phyloP scores from a whole-genome alignment of 768 basidiomycete genomes.

The Kwoniella sp. region DNA sequence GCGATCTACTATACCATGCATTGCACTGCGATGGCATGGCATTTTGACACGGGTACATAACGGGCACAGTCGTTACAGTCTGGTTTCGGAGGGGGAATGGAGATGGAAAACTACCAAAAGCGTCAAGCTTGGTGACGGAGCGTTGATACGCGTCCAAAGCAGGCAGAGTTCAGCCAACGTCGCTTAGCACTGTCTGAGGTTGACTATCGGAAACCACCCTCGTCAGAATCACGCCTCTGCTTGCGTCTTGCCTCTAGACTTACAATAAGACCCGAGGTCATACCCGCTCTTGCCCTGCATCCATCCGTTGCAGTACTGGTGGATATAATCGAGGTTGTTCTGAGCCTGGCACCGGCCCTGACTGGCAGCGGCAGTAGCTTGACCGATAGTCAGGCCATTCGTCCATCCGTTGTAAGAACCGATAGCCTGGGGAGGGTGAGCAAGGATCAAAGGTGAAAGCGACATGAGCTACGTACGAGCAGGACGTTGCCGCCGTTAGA shows the following conservation, averaged over 20 bases:
- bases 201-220: conserved; percentile 21
- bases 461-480: conserved; percentile 12
- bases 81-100: not conserved
- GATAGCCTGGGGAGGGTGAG: conserved; percentile 55
- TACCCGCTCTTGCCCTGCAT: conserved; percentile 41
- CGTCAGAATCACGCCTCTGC: not conserved
- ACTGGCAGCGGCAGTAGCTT: conserved; percentile 49
- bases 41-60: not conserved
- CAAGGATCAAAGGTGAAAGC: too few species aligned
- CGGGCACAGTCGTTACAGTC: not conserved
- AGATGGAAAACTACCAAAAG: not conserved
- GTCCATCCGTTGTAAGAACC: conserved; percentile 60
- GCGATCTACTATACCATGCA: not conserved
- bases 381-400: conserved; percentile 36
- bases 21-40: conserved; percentile 1
- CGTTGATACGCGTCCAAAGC: too few species aligned
- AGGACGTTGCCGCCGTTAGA: conserved; percentile 40
- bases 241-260: conserved; percentile 5
- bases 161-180: not conserved
- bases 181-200: conserved; percentile 23
- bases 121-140: conserved; percentile 10
- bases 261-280: conserved; percentile 35
- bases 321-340: conserved; percentile 73
- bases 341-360: conserved; percentile 61
- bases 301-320: conserved; percentile 43